Evolutionary conservation across 129 eudicot genomes (phyloP).

Genomic region (Helichrysum umbraculigerum): DNA sequence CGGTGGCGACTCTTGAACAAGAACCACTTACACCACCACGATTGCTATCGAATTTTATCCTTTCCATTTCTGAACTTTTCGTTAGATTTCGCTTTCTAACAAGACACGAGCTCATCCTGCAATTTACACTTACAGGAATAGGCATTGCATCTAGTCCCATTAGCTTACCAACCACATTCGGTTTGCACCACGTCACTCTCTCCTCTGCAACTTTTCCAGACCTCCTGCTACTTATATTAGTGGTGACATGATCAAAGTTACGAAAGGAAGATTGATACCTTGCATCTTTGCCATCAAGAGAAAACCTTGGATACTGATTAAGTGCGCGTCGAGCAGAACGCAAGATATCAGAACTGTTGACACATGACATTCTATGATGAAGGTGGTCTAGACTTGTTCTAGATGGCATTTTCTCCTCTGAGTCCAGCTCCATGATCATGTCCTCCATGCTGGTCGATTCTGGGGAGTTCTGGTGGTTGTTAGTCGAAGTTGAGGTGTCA

Average conservation of each 20-base stretch:
- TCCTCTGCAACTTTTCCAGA: conserved; percentile 74
- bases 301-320: conserved; percentile 94
- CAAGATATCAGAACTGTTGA: conserved; percentile 80
- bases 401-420: conserved; percentile 64
- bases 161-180: conserved; percentile 75
- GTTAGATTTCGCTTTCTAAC: conserved; percentile 43
- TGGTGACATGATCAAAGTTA: conserved; percentile 21
- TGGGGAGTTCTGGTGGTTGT: conserved; percentile 48
- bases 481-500: conserved; percentile 74
- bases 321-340: conserved; percentile 84
- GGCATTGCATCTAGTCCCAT: conserved; percentile 99
- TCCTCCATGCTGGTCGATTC: conserved; percentile 61
- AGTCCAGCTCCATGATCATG: conserved; percentile 68
- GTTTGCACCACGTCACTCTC: conserved; percentile 90
- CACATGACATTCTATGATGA: conserved; percentile 84
- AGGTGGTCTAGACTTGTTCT: conserved; percentile 36
- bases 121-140: conserved; percentile 49
- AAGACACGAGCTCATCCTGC: conserved; percentile 32
- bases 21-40: conserved; percentile 10
- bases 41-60: conserved; percentile 21
- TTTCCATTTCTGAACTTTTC: conserved; percentile 40
- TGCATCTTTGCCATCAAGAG: conserved; percentile 88
- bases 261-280: conserved; percentile 83
- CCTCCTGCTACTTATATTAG: conserved; percentile 18
- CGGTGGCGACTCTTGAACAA: conserved; percentile 33